These are phyloP conservation scores for Plasmodium reichenowi DNA, from an alignment of 169 alveolate genomes.

Conservation along the genomic window DNA sequence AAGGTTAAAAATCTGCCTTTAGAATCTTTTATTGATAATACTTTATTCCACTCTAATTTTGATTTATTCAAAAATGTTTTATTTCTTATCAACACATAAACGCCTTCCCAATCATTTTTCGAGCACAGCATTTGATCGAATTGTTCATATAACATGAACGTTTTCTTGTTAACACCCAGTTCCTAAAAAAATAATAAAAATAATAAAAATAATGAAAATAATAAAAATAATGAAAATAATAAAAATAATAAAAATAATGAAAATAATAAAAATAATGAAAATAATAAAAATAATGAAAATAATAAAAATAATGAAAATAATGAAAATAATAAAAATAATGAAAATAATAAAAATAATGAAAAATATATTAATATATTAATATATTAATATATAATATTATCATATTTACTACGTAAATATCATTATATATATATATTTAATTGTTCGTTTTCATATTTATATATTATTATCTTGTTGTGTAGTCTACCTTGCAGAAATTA, in stretches of 20 bases:
- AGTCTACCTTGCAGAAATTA: conserved; percentile 35
- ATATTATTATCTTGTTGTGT: neutral
- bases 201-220: no score
- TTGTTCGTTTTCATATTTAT: neutral
- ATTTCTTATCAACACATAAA: conserved; percentile 44
- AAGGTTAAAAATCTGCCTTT: conserved; percentile 61
- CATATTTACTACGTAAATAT: neutral
- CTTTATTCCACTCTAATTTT: conserved; percentile 62
- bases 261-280: no score
- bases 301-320: no score
- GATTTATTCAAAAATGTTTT: conserved; percentile 49
- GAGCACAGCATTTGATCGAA: conserved; percentile 73
- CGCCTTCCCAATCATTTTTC: conserved; percentile 67
- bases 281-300: no score
- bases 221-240: no score
- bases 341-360: neutral
- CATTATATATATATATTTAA: neutral
- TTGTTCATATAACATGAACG: conserved; percentile 58
- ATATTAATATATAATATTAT: neutral
- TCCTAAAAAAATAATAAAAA: conserved; percentile 9
- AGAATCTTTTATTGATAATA: conserved; percentile 39
- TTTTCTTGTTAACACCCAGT: conserved; percentile 52
- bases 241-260: no score
- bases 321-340: no score
- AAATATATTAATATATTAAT: neutral